Conservation (phyloP, 192 early-diverging fungal species). For the Umbelopsis sp. region DNA sequence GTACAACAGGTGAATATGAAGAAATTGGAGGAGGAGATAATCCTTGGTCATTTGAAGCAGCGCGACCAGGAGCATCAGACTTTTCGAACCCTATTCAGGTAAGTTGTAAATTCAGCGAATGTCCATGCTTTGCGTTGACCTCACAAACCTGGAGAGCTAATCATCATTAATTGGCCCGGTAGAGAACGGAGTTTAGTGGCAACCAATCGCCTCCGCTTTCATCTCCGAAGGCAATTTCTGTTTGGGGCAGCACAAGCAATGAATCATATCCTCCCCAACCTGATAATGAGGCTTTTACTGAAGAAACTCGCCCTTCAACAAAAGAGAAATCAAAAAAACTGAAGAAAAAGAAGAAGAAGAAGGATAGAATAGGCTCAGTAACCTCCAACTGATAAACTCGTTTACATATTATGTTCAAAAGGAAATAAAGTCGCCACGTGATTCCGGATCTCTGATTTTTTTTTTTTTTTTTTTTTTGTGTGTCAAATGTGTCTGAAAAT, state of each 20-base stretch:
- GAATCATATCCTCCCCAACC: slow-evolving; percentile 8
- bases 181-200: neutral
- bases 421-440: slow-evolving; percentile 1
- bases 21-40: slow-evolving; percentile 43
- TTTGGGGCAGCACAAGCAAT: slow-evolving; percentile 1
- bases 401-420: neutral
- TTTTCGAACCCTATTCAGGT: neutral
- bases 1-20: slow-evolving; percentile 35
- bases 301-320: neutral
- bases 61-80: neutral
- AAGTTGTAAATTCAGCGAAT: too few species aligned
- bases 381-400: neutral
- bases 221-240: neutral
- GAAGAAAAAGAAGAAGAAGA: slow-evolving; percentile 19
- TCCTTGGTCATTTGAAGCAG: slow-evolving; percentile 20
- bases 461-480: slow-evolving; percentile 8
- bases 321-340: neutral
- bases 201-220: neutral
- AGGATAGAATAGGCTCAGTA: neutral
- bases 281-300: neutral
- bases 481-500: neutral
- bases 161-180: neutral
- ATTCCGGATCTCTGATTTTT: neutral
- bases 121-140: neutral
- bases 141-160: neutral